A percentile compares a stretch with the other conserved stretches of the same genome.
Conservation (phyloP, 2,329 filamentous ascomycete genomes). For the Epichloe aotearoae region DNA sequence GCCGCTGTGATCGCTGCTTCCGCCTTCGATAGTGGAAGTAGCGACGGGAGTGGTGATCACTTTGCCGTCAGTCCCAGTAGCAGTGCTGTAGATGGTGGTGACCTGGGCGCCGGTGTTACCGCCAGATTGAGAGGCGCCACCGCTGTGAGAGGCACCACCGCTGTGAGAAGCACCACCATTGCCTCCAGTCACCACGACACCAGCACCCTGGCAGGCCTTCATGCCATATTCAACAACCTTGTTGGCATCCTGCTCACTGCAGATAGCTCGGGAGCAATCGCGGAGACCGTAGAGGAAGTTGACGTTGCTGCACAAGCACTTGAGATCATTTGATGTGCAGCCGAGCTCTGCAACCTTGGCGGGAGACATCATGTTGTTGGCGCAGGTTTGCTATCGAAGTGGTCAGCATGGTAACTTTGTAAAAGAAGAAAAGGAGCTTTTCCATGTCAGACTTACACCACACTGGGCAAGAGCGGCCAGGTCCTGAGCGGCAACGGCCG, state of each 20-base stretch:
- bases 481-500: slow-evolving; percentile 28
- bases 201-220: slow-evolving; percentile 23
- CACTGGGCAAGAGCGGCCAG: slow-evolving; percentile 31
- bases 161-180: slow-evolving; percentile 1
- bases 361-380: slow-evolving; percentile 34
- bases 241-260: slow-evolving; percentile 22
- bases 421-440: neutral
- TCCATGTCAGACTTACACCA: slow-evolving; percentile 30
- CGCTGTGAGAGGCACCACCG: neutral
- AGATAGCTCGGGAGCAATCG: slow-evolving; percentile 35
- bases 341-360: slow-evolving; percentile 29
- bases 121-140: slow-evolving; percentile 1
- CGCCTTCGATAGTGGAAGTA: slow-evolving; percentile 20
- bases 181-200: slow-evolving; percentile 19
- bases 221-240: slow-evolving; percentile 26
- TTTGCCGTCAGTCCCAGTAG: slow-evolving; percentile 19
- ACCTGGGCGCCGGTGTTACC: neutral
- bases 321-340: slow-evolving; percentile 27
- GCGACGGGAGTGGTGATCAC: slow-evolving; percentile 22
- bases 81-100: slow-evolving; percentile 24
- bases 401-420: slow-evolving; percentile 3
- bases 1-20: slow-evolving; percentile 6
- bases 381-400: slow-evolving; percentile 31
- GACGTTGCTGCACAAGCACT: slow-evolving; percentile 33
- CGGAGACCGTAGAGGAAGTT: slow-evolving; percentile 37